Evolutionary conservation across 2,329 filamentous ascomycete species (phyloP).

Genomic region (Aspergillus sp.): DNA sequence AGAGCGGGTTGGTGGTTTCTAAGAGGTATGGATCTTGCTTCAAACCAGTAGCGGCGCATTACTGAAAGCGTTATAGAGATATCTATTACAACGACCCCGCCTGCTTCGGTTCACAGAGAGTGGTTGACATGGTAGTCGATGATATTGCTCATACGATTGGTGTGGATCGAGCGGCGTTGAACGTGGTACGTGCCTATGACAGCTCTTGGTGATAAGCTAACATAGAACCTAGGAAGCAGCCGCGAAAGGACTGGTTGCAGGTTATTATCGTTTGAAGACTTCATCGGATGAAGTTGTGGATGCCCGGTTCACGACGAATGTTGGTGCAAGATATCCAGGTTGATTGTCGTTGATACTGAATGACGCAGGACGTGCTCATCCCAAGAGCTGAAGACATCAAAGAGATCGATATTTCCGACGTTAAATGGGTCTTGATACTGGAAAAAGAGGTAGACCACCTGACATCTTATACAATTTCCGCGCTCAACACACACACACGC

Average conservation of each 20-base stretch:
- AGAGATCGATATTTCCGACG: slow-evolving; percentile 37
- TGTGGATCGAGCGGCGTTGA: slow-evolving; percentile 48
- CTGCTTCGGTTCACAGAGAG: slow-evolving; percentile 51
- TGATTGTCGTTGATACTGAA: background rate
- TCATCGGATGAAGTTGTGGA: slow-evolving; percentile 26
- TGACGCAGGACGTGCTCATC: slow-evolving; percentile 46
- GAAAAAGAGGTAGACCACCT: slow-evolving; percentile 53
- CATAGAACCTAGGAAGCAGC: slow-evolving; percentile 29
- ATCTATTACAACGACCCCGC: slow-evolving; percentile 58
- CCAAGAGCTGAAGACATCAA: slow-evolving; percentile 43
- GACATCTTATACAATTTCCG: background rate
- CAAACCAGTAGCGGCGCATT: background rate
- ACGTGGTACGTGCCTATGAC: slow-evolving; percentile 45
- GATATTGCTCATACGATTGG: slow-evolving; percentile 55
- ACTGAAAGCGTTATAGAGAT: slow-evolving; percentile 39
- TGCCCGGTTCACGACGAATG: slow-evolving; percentile 30
- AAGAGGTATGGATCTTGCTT: slow-evolving; percentile 44
- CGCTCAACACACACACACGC: background rate
- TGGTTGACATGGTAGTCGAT: slow-evolving; percentile 55
- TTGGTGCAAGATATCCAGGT: slow-evolving; percentile 4
- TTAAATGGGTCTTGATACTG: slow-evolving; percentile 54
- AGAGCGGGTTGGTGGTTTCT: slow-evolving; percentile 44
- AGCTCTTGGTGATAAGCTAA: background rate
- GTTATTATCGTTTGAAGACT: slow-evolving; percentile 23
- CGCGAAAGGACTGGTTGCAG: slow-evolving; percentile 39